Percentiles rank a stretch among this genome's conserved stretches.
These are phyloP conservation scores for Crithidia sp. DNA, from an alignment of 208 protist species.

Conservation along the genomic window DNA sequence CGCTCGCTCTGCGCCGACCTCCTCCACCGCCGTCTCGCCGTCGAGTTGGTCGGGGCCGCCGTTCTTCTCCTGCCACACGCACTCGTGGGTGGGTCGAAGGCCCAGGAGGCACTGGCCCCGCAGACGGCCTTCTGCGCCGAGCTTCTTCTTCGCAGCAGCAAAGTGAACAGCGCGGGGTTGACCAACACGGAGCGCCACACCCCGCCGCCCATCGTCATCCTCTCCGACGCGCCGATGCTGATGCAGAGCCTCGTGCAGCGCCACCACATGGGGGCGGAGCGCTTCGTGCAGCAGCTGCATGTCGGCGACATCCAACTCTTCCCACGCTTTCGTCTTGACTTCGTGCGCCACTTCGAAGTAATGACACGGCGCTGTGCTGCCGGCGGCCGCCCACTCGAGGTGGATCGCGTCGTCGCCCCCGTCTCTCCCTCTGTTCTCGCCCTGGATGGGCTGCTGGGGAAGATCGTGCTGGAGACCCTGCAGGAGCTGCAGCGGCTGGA, in stretches of 20 bases:
- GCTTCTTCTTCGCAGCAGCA: slow-evolving; percentile 58
- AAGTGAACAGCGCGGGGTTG: slow-evolving; percentile 9
- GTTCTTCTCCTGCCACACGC: slow-evolving; percentile 50
- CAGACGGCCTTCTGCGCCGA: slow-evolving; percentile 75
- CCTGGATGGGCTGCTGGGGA: slow-evolving; percentile 62
- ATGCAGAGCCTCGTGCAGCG: slow-evolving; percentile 71
- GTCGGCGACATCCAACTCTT: slow-evolving; percentile 83
- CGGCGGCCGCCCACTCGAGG: slow-evolving; percentile 36
- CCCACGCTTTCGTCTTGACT: slow-evolving; percentile 78
- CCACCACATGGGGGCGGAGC: slow-evolving; percentile 61
- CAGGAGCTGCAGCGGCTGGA: slow-evolving; percentile 67
- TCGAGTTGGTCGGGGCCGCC: slow-evolving; percentile 47
- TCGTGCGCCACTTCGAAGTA: slow-evolving; percentile 82
- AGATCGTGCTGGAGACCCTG: slow-evolving; percentile 70
- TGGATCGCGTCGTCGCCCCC: slow-evolving; percentile 63
- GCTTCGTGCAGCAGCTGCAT: slow-evolving; percentile 68
- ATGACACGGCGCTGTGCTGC: slow-evolving; percentile 24
- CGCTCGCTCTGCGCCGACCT: slow-evolving; percentile 80
- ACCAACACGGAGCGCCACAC: slow-evolving; percentile 1
- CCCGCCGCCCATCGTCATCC: slow-evolving; percentile 46
- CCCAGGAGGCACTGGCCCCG: slow-evolving; percentile 42
- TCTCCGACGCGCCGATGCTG: slow-evolving; percentile 67
- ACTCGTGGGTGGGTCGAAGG: slow-evolving; percentile 11
- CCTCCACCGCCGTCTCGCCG: slow-evolving; percentile 75
- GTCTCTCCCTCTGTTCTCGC: slow-evolving; percentile 33